phyloP scores from a whole-genome alignment of 1,284 basidiomycete genomes.

The Afroboletus lepidellus region DNA sequence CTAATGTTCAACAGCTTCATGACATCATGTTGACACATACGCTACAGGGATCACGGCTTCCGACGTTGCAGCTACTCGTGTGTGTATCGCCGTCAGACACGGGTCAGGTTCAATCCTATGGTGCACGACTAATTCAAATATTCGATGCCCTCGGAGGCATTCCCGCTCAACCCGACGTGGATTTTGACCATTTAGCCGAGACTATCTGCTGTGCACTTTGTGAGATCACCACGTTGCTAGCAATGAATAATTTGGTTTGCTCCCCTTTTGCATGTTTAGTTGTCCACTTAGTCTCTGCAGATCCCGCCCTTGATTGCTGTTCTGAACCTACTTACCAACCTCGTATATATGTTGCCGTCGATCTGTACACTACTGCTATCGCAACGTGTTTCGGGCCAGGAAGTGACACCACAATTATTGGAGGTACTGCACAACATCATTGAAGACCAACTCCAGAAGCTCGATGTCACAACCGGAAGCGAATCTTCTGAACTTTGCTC shows the following conservation, averaged over 20 bases:
- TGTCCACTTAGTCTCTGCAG: conserved; percentile 34
- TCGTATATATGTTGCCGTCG: conserved; percentile 49
- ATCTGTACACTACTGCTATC: conserved; percentile 45
- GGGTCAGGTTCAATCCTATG: conserved; percentile 38
- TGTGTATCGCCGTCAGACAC: conserved; percentile 35
- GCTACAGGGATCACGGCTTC: conserved; percentile 34
- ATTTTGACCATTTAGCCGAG: conserved; percentile 28
- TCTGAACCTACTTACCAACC: conserved; percentile 48
- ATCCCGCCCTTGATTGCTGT: conserved; percentile 46
- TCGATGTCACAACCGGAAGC: conserved; percentile 24
- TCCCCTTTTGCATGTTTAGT: not conserved
- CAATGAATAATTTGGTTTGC: conserved; percentile 43
- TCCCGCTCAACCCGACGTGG: conserved; percentile 35
- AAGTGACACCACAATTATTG: conserved; percentile 38
- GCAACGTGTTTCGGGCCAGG: conserved; percentile 17
- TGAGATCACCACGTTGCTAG: conserved; percentile 38
- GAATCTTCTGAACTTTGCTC: conserved; percentile 22
- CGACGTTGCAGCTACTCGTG: conserved; percentile 60
- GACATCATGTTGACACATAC: conserved; percentile 59
- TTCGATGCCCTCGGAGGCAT: conserved; percentile 50
- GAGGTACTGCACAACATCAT: conserved; percentile 44
- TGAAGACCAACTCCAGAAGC: conserved; percentile 37
- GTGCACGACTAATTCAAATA: conserved; percentile 42
- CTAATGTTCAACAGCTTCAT: conserved; percentile 45
- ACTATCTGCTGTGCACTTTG: conserved; percentile 39